These are phyloP conservation scores for Cydonia oblonga DNA, from an alignment of 331 rosid genomes.

Conservation along the genomic window DNA sequence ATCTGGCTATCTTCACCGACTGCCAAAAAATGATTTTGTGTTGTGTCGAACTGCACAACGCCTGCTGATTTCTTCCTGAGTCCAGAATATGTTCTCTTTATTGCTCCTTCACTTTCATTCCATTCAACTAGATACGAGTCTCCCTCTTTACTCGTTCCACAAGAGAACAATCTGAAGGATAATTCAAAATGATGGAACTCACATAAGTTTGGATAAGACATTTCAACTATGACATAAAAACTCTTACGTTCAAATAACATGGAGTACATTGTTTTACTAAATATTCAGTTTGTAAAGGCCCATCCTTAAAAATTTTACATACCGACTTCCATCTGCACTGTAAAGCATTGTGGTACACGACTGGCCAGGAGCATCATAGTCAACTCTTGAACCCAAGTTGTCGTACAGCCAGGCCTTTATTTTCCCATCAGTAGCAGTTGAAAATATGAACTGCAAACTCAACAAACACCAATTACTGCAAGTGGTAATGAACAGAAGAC, in stretches of 20 bases:
- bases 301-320: slow-evolving; percentile 11
- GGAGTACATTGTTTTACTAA: too few species aligned
- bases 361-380: slow-evolving; percentile 83
- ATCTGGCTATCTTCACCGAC: slow-evolving; percentile 82
- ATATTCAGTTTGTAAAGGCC: too few species aligned
- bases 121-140: slow-evolving; percentile 88
- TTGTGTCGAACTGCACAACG: slow-evolving; percentile 76
- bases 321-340: slow-evolving; percentile 87
- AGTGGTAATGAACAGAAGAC: neutral
- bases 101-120: slow-evolving; percentile 80
- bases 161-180: slow-evolving; percentile 60
- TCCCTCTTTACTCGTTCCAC: slow-evolving; percentile 91
- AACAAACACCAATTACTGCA: slow-evolving; percentile 2
- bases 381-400: slow-evolving; percentile 76
- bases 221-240: neutral
- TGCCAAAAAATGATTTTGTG: slow-evolving; percentile 77
- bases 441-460: slow-evolving; percentile 69
- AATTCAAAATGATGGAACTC: neutral
- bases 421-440: slow-evolving; percentile 84
- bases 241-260: neutral
- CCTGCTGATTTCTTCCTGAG: slow-evolving; percentile 71
- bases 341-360: slow-evolving; percentile 83
- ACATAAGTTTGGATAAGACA: neutral
- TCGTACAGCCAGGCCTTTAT: slow-evolving; percentile 91
- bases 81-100: slow-evolving; percentile 64